phyloP scores from a whole-genome alignment of 306 rosid species.

The Casuarina equisetifolia region DNA sequence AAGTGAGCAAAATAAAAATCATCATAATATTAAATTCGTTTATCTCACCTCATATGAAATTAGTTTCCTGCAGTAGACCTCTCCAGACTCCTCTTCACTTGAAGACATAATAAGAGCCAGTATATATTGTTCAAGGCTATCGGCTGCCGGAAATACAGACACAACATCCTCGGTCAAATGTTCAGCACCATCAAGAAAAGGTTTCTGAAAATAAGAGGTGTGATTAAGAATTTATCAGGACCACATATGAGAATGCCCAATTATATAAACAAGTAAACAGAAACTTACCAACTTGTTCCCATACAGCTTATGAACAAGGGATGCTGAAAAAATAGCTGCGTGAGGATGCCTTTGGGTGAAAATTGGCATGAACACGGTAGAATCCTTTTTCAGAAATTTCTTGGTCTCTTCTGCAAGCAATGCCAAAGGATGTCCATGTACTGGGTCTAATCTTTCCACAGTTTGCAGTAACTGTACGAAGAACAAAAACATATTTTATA shows the following conservation, averaged over 20 bases:
- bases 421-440: slow-evolving; percentile 82
- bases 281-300: slow-evolving; percentile 81
- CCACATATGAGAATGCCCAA: not conserved
- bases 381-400: slow-evolving; percentile 75
- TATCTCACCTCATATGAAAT: slow-evolving; percentile 70
- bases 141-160: slow-evolving; percentile 93
- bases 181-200: slow-evolving; percentile 80
- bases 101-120: slow-evolving; percentile 64
- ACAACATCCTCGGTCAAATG: slow-evolving; percentile 91
- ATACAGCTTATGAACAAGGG: slow-evolving; percentile 92
- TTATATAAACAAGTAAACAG: slow-evolving; percentile 13
- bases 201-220: slow-evolving; percentile 61
- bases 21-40: slow-evolving; percentile 15
- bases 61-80: slow-evolving; percentile 68
- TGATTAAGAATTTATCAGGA: not conserved
- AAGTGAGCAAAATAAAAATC: not conserved
- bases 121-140: slow-evolving; percentile 83
- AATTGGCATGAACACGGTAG: slow-evolving; percentile 74
- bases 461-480: slow-evolving; percentile 60
- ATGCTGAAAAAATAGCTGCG: slow-evolving; percentile 72
- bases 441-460: slow-evolving; percentile 70
- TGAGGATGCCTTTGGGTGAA: slow-evolving; percentile 91
- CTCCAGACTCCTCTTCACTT: slow-evolving; percentile 81
- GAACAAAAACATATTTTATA: slow-evolving; percentile 7
- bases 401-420: slow-evolving; percentile 92